Percentiles rank a stretch among this genome's conserved stretches.
Conservation (phyloP, 306 rosid genomes). For the Cicer chorassanicum region DNA sequence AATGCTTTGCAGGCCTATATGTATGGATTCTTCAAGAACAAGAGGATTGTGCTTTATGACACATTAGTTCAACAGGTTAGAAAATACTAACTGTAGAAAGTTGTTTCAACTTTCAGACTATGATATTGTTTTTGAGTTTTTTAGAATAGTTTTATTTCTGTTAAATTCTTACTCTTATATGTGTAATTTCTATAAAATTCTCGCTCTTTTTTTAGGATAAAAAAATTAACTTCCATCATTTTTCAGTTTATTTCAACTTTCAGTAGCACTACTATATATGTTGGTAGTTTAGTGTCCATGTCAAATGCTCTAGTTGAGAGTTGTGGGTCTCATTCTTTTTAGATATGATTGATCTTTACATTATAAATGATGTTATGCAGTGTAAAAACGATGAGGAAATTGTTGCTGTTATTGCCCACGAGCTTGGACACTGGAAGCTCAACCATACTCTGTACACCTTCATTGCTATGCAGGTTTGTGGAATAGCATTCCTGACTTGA, state of each 20-base stretch:
- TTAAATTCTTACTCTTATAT: not conserved
- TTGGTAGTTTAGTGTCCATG: slow-evolving; percentile 20
- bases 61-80: slow-evolving; percentile 94
- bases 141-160: slow-evolving; percentile 14
- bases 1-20: slow-evolving; percentile 84
- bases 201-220: slow-evolving; percentile 2
- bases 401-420: slow-evolving; percentile 97
- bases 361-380: slow-evolving; percentile 52
- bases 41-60: slow-evolving; percentile 96
- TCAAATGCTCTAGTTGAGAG: slow-evolving; percentile 4
- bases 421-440: slow-evolving; percentile 99
- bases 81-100: slow-evolving; percentile 11
- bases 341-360: slow-evolving; percentile 28
- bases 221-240: not conserved
- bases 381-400: slow-evolving; percentile 94
- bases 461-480: slow-evolving; percentile 91
- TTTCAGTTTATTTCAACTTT: slow-evolving; percentile 26
- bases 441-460: slow-evolving; percentile 91
- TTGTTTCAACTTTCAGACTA: slow-evolving; percentile 29
- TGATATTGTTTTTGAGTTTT: slow-evolving; percentile 25
- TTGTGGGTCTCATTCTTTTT: not conserved
- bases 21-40: slow-evolving; percentile 99
- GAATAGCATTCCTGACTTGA: slow-evolving; percentile 35
- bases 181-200: not conserved
- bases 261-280: not conserved